Evolutionary conservation across 1,284 basidiomycete species (phyloP).

Genomic region (Boletus austroedulis): DNA sequence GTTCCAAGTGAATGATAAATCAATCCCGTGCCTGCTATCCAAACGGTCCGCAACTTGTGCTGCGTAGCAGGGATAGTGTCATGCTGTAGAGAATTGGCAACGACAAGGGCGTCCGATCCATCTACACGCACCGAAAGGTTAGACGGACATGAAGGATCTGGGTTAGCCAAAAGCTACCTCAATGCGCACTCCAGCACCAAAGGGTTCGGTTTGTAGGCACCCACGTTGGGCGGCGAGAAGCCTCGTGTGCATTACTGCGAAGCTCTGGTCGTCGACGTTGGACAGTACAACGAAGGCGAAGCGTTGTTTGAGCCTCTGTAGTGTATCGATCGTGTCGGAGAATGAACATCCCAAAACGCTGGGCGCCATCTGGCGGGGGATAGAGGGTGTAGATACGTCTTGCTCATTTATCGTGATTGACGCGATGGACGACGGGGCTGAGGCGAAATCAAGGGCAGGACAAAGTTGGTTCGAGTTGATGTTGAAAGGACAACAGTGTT

Average conservation of each 20-base stretch:
- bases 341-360: conserved; percentile 54
- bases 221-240: conserved; percentile 53
- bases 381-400: conserved; percentile 17
- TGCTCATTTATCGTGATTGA: conserved; percentile 5
- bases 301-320: no score
- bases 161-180: conserved; percentile 31
- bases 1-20: conserved; percentile 41
- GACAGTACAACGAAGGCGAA: no score
- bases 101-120: conserved; percentile 47
- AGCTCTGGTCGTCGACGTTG: no score
- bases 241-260: no score
- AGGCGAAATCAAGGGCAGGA: no score
- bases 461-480: no score
- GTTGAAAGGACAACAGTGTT: no score
- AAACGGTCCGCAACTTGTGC: conserved; percentile 52
- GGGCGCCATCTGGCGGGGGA: conserved; percentile 15
- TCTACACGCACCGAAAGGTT: conserved; percentile 38
- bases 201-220: conserved; percentile 59
- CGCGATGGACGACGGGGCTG: no score
- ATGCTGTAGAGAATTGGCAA: conserved; percentile 59
- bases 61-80: conserved; percentile 55
- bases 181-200: conserved; percentile 50
- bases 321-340: no score
- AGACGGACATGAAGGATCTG: conserved; percentile 36
- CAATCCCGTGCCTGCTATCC: conserved; percentile 59